Evolutionary conservation across 78 protist genomes (phyloP).

Genomic region (Isochrysis galbana): DNA sequence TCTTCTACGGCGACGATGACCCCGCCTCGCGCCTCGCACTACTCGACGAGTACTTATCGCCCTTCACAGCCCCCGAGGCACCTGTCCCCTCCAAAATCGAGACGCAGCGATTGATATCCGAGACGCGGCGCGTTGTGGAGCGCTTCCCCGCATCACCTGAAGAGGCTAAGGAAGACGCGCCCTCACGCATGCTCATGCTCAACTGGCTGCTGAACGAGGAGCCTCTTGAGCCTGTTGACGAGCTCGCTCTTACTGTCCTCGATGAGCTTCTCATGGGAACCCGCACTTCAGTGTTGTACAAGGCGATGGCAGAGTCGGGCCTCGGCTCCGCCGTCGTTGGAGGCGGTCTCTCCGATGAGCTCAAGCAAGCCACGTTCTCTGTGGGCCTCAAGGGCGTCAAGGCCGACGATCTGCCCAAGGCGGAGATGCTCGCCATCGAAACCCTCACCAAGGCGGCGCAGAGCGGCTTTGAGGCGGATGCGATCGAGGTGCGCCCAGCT

Average conservation of each 20-base stretch:
- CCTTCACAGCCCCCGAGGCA: neutral
- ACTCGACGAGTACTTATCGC: neutral
- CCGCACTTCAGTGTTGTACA: slow-evolving; percentile 32
- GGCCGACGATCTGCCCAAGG: neutral
- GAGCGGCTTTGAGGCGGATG: slow-evolving; percentile 11
- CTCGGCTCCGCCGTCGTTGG: neutral
- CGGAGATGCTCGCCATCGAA: neutral
- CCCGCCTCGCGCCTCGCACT: slow-evolving; percentile 14
- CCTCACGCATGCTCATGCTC: slow-evolving; percentile 15
- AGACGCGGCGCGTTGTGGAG: neutral
- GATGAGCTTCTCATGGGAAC: slow-evolving; percentile 54
- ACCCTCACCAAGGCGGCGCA: neutral
- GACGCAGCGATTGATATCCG: neutral
- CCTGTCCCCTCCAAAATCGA: neutral
- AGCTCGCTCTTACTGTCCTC: neutral
- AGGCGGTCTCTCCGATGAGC: slow-evolving; percentile 25
- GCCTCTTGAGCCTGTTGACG: neutral
- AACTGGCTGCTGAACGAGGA: slow-evolving; percentile 55
- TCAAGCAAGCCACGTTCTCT: neutral
- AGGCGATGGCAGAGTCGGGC: neutral
- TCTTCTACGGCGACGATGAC: slow-evolving; percentile 35
- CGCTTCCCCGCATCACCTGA: neutral
- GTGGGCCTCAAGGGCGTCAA: slow-evolving; percentile 22
- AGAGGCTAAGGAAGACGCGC: neutral
- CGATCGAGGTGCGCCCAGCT: slow-evolving; percentile 1